Conservation (phyloP, 768 basidiomycete species). For the Sarcodon aspratus region DNA sequence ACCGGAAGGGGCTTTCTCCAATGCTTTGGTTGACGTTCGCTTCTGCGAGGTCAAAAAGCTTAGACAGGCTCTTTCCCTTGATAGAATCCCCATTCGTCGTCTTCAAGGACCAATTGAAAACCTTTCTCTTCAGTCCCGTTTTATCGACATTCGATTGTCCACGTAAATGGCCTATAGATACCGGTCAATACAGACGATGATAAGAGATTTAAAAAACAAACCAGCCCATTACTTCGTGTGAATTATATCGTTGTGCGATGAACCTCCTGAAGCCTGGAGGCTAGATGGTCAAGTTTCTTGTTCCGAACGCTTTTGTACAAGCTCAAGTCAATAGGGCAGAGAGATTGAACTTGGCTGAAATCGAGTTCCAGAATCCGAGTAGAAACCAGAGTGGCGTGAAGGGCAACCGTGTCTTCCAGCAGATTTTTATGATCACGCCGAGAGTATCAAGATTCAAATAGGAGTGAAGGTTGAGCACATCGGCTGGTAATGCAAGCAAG, state of each 20-base stretch:
- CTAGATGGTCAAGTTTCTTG: conserved; percentile 31
- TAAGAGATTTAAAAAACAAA: conserved; percentile 6
- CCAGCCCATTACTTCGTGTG: conserved; percentile 40
- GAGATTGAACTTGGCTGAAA: too few species aligned
- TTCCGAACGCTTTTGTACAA: conserved; percentile 34
- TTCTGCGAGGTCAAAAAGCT: conserved; percentile 33
- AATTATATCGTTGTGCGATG: conserved; percentile 44
- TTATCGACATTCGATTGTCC: conserved; percentile 40
- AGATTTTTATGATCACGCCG: too few species aligned
- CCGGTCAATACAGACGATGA: background rate
- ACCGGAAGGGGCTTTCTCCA: conserved; percentile 9
- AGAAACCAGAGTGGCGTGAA: too few species aligned
- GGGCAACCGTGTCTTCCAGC: too few species aligned
- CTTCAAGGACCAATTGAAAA: conserved; percentile 31
- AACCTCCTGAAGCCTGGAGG: conserved; percentile 38
- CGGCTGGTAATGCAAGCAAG: too few species aligned
- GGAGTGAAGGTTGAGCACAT: too few species aligned
- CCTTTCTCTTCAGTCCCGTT: conserved; percentile 30
- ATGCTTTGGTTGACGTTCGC: too few species aligned
- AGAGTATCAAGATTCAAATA: too few species aligned
- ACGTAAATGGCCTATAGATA: conserved; percentile 31
- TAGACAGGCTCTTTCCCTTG: conserved; percentile 35
- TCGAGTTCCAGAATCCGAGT: too few species aligned
- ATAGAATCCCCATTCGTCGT: conserved; percentile 36
- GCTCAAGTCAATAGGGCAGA: conserved; percentile 19